phyloP scores from a whole-genome alignment of 2,329 filamentous ascomycete species.

The Pseudogymnoascus sp. region DNA sequence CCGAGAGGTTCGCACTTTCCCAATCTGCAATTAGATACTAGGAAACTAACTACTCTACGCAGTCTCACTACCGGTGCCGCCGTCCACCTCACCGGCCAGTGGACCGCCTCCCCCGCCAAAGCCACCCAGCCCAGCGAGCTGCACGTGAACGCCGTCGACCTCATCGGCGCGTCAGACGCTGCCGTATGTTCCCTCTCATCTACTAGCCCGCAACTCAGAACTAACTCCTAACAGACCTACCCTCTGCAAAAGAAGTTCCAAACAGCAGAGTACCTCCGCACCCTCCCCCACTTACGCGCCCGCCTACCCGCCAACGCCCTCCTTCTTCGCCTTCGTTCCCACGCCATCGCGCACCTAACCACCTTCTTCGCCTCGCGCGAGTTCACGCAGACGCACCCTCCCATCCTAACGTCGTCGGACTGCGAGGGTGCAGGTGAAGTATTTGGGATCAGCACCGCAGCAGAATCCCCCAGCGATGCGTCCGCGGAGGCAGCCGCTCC shows the following conservation, averaged over 20 bases:
- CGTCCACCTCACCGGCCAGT: constrained; percentile 67
- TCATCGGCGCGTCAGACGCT: constrained; percentile 71
- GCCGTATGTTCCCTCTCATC: constrained; percentile 47
- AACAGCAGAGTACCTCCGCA: constrained; percentile 77
- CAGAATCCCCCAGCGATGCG: constrained; percentile 25
- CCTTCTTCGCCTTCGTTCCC: constrained; percentile 73
- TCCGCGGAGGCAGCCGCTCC: constrained; percentile 32
- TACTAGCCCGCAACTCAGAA: too few relatives aligned
- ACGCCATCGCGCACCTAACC: constrained; percentile 63
- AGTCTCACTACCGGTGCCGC: constrained; percentile 77
- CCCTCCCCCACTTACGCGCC: constrained; percentile 76
- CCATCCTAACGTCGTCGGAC: constrained; percentile 91
- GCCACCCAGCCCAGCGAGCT: constrained; percentile 71
- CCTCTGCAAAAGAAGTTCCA: constrained; percentile 97
- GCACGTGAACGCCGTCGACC: constrained; percentile 56
- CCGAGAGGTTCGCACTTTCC: constrained; percentile 21
- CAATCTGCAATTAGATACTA: constrained; percentile 6
- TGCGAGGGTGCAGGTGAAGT: constrained; percentile 96
- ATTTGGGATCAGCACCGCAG: constrained; percentile 55
- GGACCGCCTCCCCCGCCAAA: constrained; percentile 59
- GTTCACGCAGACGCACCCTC: constrained; percentile 80
- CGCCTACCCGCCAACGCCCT: constrained; percentile 74
- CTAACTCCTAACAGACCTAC: constrained; percentile 52
- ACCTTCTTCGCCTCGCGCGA: constrained; percentile 63
- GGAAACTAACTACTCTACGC: constrained; percentile 16